phyloP scores from a whole-genome alignment of 2,329 filamentous ascomycete genomes.

The Diplocarpon rosae region DNA sequence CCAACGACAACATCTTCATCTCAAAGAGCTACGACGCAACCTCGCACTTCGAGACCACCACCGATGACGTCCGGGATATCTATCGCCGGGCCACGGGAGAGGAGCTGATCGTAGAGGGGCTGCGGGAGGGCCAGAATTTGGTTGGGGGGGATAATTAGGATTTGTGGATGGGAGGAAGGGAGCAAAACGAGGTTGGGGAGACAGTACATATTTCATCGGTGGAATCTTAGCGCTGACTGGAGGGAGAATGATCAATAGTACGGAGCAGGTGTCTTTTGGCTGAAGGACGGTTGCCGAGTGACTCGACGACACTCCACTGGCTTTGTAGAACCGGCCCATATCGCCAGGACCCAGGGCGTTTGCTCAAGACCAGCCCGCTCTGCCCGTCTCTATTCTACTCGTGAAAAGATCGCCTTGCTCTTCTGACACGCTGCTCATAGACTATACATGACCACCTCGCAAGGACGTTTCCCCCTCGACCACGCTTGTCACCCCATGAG shows the following conservation, averaged over 20 bases:
- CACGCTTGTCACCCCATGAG: too few species aligned
- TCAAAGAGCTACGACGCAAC: slow-evolving; percentile 98
- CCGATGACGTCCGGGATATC: slow-evolving; percentile 89
- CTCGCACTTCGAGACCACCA: slow-evolving; percentile 88
- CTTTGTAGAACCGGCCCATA: too few species aligned
- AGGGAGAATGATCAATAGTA: slow-evolving; percentile 25
- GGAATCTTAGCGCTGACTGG: slow-evolving; percentile 52
- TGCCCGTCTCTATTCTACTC: neutral
- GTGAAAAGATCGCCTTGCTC: too few species aligned
- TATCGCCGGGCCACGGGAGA: slow-evolving; percentile 68
- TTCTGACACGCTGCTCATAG: too few species aligned
- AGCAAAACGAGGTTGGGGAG: neutral
- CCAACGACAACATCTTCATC: slow-evolving; percentile 86
- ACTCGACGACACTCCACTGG: too few species aligned
- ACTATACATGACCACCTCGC: too few species aligned
- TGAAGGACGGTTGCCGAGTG: neutral
- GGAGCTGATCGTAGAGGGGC: slow-evolving; percentile 53
- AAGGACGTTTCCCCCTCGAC: too few species aligned
- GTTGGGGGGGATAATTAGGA: slow-evolving; percentile 48
- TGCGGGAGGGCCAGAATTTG: slow-evolving; percentile 54
- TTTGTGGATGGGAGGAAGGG: neutral
- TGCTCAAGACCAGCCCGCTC: too few species aligned
- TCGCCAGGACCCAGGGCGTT: too few species aligned
- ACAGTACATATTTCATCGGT: neutral
- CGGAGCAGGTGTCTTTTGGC: neutral